Conservation (phyloP, 78 protist genomes). For the Dictyostelium brefeldianum region DNA sequence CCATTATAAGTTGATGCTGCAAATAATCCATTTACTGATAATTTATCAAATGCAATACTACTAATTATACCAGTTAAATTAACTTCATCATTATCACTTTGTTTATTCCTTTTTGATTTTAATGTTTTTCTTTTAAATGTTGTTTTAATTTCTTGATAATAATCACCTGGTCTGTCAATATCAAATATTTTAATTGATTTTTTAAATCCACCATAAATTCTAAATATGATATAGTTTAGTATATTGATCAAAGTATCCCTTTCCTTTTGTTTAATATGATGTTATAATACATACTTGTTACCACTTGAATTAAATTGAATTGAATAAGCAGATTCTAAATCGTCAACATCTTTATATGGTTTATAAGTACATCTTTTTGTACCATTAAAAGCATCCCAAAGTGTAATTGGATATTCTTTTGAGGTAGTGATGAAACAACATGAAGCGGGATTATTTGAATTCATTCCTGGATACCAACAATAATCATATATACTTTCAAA, state of each 20-base stretch:
- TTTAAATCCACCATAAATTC: slow-evolving; percentile 44
- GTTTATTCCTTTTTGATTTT: not conserved
- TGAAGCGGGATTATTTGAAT: slow-evolving; percentile 25
- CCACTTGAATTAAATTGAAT: slow-evolving; percentile 25
- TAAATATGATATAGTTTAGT: too few relatives aligned
- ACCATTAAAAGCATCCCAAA: slow-evolving; percentile 58
- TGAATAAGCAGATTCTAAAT: slow-evolving; percentile 55
- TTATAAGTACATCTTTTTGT: slow-evolving; percentile 12
- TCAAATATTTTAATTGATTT: slow-evolving; percentile 62
- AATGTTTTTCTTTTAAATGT: not conserved
- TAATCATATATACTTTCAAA: slow-evolving; percentile 46
- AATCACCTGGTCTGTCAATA: slow-evolving; percentile 45
- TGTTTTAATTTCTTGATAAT: slow-evolving; percentile 25
- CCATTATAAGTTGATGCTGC: slow-evolving; percentile 59
- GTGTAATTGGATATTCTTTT: not conserved
- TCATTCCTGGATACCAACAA: slow-evolving; percentile 68
- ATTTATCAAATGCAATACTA: slow-evolving; percentile 42
- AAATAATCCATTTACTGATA: slow-evolving; percentile 2
- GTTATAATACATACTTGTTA: slow-evolving; percentile 22
- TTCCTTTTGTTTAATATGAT: too few relatives aligned
- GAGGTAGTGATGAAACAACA: slow-evolving; percentile 27
- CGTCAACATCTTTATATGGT: slow-evolving; percentile 66
- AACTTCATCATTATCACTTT: not conserved
- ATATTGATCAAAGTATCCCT: too few relatives aligned
- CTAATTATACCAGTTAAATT: slow-evolving; percentile 42